Base-by-base conservation (phyloP, 768 basidiomycete genomes). In the Suillus decipiens region DNA sequence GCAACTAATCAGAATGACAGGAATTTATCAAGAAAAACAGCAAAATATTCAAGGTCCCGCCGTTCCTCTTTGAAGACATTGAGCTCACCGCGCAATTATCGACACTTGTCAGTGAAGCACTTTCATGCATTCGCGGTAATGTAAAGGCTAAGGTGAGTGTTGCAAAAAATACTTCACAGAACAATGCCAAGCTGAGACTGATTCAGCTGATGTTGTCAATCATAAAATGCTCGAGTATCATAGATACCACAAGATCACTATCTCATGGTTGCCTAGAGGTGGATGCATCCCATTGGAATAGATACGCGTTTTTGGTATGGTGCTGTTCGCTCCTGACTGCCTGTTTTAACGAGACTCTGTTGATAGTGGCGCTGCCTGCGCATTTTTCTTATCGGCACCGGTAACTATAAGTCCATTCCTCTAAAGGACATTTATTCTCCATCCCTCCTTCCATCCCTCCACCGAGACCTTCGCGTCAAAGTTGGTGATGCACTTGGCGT, bases 291-390 rank as follows among this genome's bases (percentile, higher is more conserved):
- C 51, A 62, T 43, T 62, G 61, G 61, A 62, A 31, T 39, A 39
- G 53, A 42, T 62, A 39, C 31, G 37, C 37, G 3, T 56, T 57
- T 51, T 56, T 62, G 61, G 54, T 62, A 56, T 43, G 33, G 55
- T 3, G 36, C 9, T 36, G 36, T 17, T 39, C 6, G 10, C 42
- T 58, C 53, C 50, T 62, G 37, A 17, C 39, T 58, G 41, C 9
- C 43, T 12, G n/a, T 45, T 45, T 22, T 45, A n/a, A 63, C n/a
- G 8, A 17, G 28, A 24, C 7, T 15, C 17, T 2, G 11, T 9
- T 42, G 41, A 24, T 37, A 63, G 56, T 15, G 56, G n/a, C 43
- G 43, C 41, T 58, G 28, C 55, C n/a, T 54, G 55, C 39, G n/a
- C n/a, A n/a, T n/a, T n/a, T n/a, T n/a, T n/a, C n/a, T n/a, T n/a